phyloP scores from a whole-genome alignment of 2,329 filamentous ascomycete species.

The Pyricularia grisea region DNA sequence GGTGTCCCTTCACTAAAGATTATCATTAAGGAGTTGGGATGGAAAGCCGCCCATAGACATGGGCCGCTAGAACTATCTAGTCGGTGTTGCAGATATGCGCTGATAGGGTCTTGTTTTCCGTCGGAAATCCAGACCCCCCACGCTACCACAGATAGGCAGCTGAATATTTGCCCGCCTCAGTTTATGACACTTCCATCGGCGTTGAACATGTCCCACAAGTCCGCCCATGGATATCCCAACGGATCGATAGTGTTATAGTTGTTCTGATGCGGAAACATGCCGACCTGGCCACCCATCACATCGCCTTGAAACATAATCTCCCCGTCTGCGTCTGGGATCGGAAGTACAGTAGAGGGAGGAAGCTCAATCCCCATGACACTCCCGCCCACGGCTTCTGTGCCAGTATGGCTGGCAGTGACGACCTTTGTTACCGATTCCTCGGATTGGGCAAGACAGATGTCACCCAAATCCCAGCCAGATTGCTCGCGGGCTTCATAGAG shows the following conservation, averaged over 20 bases:
- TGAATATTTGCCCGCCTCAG: background rate
- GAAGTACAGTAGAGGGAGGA: background rate
- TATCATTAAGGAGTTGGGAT: background rate
- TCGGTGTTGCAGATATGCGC: background rate
- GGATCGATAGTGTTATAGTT: slow-evolving; percentile 1
- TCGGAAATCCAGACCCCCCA: background rate
- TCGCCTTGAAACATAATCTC: background rate
- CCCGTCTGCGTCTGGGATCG: background rate
- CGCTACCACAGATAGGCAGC: background rate
- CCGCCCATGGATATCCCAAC: slow-evolving; percentile 4
- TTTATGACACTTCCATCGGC: slow-evolving; percentile 2
- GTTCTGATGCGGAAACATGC: slow-evolving; percentile 1
- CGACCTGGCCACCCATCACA: background rate
- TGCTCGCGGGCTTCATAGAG: slow-evolving; percentile 32
- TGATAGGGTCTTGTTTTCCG: background rate
- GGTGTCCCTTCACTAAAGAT: background rate
- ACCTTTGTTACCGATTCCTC: slow-evolving; percentile 36
- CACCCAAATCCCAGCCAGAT: slow-evolving; percentile 38
- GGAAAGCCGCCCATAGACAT: background rate
- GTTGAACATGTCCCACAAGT: slow-evolving; percentile 6
- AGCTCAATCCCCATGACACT: background rate
- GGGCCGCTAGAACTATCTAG: no score
- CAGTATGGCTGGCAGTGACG: background rate
- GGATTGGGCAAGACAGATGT: slow-evolving; percentile 38
- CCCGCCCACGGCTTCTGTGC: background rate